Conservation (phyloP, 371 early-diverging fungal species). For the Mortierella sp. region DNA sequence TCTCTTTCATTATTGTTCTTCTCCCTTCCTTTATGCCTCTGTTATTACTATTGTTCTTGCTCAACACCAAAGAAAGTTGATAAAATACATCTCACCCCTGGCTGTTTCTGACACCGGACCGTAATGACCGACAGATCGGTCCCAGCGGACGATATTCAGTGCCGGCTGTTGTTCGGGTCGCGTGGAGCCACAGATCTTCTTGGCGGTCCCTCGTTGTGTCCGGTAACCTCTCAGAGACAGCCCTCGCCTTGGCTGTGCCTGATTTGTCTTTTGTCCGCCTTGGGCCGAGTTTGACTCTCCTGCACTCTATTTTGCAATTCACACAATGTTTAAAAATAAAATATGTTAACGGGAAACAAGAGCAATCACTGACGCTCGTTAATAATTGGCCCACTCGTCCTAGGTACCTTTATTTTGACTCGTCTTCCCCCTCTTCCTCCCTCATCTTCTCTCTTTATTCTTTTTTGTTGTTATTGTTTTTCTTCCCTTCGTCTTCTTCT, state of each 20-base stretch:
- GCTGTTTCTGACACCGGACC: neutral
- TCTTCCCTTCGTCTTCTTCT: neutral
- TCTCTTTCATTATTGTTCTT: neutral
- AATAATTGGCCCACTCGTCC: neutral
- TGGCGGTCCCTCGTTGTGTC: neutral
- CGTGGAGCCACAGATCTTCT: neutral
- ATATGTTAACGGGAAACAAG: neutral
- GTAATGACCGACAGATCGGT: neutral
- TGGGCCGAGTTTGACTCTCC: no score
- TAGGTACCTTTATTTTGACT: neutral
- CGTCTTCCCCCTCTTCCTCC: neutral
- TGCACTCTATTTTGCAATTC: neutral
- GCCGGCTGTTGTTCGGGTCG: neutral
- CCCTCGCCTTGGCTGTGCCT: neutral
- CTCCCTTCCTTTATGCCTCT: neutral
- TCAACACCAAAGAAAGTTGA: neutral
- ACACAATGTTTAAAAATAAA: neutral
- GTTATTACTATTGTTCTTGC: neutral
- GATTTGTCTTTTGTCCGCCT: no score
- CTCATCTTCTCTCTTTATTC: neutral
- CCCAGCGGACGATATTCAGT: neutral
- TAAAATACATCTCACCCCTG: neutral
- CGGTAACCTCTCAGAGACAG: slow-evolving; percentile 8
- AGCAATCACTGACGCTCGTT: neutral
- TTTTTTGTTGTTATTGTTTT: neutral